Base-by-base conservation (phyloP, 139 green algal genomes). In the Diplosphaera chodatii region DNA sequence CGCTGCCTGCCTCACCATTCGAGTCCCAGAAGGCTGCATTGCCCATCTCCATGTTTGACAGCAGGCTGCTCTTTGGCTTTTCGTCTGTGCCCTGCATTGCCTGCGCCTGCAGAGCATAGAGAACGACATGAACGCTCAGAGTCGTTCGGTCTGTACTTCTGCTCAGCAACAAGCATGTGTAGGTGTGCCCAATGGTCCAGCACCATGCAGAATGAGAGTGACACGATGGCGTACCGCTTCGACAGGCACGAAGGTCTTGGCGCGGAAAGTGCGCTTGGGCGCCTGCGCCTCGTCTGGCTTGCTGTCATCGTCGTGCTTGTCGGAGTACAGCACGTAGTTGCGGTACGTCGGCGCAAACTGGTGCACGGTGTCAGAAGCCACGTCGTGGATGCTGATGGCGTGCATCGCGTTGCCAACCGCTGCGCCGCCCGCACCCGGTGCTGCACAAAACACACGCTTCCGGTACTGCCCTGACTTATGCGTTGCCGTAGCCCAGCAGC, bases 311-410 rank as follows among this genome's bases (percentile, higher is more conserved):
- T 59, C 48, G 16, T 59, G 48, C 16, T 59, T 59, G 48, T 59
- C 48, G 4, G 69, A 86, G 83, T 98, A 96, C 31, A 98, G 86
- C 67, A 96, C 90, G 69, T 98, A 98, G 68, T 96, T 82, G 32
- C 93, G 86, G 82, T 98, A 98, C 29, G 85, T 84, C 0, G 92
- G 89, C 28, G 90, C 92, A 81, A 98, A 98, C 83, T 93, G 87
- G 72, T 96, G 91, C 33, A 96, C 81, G 27, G 91, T 94, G 74
- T 98, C 93, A 2, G 76, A 80, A 1, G 96, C 85, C 2, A 98
- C 89, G 65, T 98, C 93, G n/a, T 77, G 80, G 62, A 97, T 85
- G 73, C 76, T 89, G 75, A 96, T 89, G 23, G 90, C 91, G 67
- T 97, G 92, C 55, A 66, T 66, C 25, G 97, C 81, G 32, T 91